Evolutionary conservation across 116 monocot genomes (phyloP).

Genomic region (Phalaenopsis hybrid): DNA sequence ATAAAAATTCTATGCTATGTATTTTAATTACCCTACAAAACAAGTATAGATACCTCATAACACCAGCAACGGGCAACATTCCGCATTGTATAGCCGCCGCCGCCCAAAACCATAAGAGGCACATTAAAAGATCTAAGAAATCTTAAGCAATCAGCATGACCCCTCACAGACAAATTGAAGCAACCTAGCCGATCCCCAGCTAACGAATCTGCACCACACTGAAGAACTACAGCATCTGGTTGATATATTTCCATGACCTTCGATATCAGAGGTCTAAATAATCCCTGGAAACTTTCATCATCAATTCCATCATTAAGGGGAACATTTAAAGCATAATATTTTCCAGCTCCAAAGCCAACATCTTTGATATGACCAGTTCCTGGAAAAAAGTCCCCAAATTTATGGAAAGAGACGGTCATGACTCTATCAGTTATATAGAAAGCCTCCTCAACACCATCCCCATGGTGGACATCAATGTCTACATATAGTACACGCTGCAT

Average conservation of each 20-base stretch:
- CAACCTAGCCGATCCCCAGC: slow-evolving; percentile 81
- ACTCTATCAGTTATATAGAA: slow-evolving; percentile 89
- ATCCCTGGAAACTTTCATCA: slow-evolving; percentile 62
- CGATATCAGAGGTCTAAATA: slow-evolving; percentile 62
- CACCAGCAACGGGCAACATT: slow-evolving; percentile 95
- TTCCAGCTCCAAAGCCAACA: slow-evolving; percentile 58
- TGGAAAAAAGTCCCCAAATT: slow-evolving; percentile 90
- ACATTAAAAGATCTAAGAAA: slow-evolving; percentile 88
- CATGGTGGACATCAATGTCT: slow-evolving; percentile 95
- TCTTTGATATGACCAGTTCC: slow-evolving; percentile 88
- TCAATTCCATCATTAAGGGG: slow-evolving; percentile 87
- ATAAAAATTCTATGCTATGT: too few species aligned
- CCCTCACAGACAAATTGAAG: slow-evolving; percentile 84
- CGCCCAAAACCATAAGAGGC: slow-evolving; percentile 84
- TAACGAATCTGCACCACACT: slow-evolving; percentile 87
- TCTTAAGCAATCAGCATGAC: slow-evolving; percentile 82
- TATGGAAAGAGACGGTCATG: slow-evolving; percentile 92
- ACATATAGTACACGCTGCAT: slow-evolving; percentile 82
- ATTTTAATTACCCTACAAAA: too few species aligned
- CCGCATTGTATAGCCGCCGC: slow-evolving; percentile 88
- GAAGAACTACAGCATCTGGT: slow-evolving; percentile 87
- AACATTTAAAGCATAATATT: slow-evolving; percentile 87
- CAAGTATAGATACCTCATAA: slow-evolving; percentile 61
- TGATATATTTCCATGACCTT: slow-evolving; percentile 92
- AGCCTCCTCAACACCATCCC: slow-evolving; percentile 95